phyloP scores from a whole-genome alignment of 495 filamentous ascomycete species.

The Trichoderma orchidacearum region DNA sequence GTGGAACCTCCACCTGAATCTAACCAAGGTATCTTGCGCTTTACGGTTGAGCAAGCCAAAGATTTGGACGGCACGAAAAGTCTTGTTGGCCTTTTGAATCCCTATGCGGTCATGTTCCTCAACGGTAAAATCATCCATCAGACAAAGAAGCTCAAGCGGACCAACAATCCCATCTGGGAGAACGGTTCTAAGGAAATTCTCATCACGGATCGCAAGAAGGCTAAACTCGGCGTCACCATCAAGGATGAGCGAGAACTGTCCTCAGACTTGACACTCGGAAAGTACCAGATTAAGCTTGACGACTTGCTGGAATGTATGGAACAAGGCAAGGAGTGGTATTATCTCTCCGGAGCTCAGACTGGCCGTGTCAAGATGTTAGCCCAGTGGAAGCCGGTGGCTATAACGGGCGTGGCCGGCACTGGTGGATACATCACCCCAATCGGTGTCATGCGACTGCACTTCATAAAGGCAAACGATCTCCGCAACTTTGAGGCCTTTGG shows the following conservation, averaged over 20 bases:
- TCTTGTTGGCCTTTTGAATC: constrained; percentile 75
- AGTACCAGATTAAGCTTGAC: constrained; percentile 85
- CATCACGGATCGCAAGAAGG: constrained; percentile 81
- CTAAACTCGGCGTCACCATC: constrained; percentile 78
- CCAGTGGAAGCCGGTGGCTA: constrained; percentile 87
- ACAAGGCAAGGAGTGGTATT: constrained; percentile 94
- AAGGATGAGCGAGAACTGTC: constrained; percentile 85
- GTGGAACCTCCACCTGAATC: constrained; percentile 69
- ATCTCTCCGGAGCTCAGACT: constrained; percentile 64
- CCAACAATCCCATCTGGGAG: constrained; percentile 90
- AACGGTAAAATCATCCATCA: constrained; percentile 80
- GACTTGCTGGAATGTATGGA: constrained; percentile 84
- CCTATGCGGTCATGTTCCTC: constrained; percentile 74
- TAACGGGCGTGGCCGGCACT: constrained; percentile 62
- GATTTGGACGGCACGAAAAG: constrained; percentile 86
- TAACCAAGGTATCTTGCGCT: constrained; percentile 83
- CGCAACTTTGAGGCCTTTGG: constrained; percentile 91
- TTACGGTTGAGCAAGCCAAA: constrained; percentile 90
- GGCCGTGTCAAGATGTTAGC: constrained; percentile 79
- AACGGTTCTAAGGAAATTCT: constrained; percentile 83
- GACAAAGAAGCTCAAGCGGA: constrained; percentile 84
- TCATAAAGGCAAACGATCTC: constrained; percentile 66
- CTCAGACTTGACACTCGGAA: constrained; percentile 74
- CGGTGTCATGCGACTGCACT: constrained; percentile 88
- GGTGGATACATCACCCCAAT: constrained; percentile 88